Base-by-base conservation (phyloP, 352 stramenopile species). In the Chrysophaeum taylorii region DNA sequence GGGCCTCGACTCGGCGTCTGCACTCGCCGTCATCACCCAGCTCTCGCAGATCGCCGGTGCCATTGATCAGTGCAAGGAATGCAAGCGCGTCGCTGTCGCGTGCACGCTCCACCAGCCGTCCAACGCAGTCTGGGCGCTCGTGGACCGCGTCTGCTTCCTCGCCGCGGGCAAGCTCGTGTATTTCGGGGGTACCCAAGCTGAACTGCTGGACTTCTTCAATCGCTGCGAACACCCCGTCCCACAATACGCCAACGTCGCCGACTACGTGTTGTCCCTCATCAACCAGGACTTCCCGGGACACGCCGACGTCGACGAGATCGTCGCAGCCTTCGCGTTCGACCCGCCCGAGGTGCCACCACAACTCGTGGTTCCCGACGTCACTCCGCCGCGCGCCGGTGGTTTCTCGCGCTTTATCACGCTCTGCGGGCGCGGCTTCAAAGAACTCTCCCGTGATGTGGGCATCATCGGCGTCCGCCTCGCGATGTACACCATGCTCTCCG, bases 91-190 rank as follows among this genome's bases (percentile, higher is more conserved):
- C 60, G 91, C 90, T 0, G 86, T 92, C 43, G 75, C 97, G 29
- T 82, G 77, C 70, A 90, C 84, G 21, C 77, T 95, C 38, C 87
- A 95, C 78, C 86, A 97, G 75, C 92, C 92, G 0, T 88, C 88
- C 64, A 82, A 86, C 33, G 89, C 86, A 41, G 92, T 94, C 42
- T 97, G 93, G 75, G 69, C 89, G 64, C 79, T 87, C 42, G 74
- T 97, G 21, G 89, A 97, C 75, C 77, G 86, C 45, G 85, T 96
- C 54, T 83, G 96, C 61, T 78, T 97, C 14, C 74, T 97, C 23
- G 89, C 81, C 0, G 76, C 80, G 41, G 85, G 83, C 0, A 70
- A 79, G 41, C 77, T 87, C 29, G 83, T 82, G 36, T 90, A 87
- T 63, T 70, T 77, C 36, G 84, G 84, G 64, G 38, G 70, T 18